Evolutionary conservation across 2,329 filamentous ascomycete genomes (phyloP).

Genomic region (Lecanicillium sp.): DNA sequence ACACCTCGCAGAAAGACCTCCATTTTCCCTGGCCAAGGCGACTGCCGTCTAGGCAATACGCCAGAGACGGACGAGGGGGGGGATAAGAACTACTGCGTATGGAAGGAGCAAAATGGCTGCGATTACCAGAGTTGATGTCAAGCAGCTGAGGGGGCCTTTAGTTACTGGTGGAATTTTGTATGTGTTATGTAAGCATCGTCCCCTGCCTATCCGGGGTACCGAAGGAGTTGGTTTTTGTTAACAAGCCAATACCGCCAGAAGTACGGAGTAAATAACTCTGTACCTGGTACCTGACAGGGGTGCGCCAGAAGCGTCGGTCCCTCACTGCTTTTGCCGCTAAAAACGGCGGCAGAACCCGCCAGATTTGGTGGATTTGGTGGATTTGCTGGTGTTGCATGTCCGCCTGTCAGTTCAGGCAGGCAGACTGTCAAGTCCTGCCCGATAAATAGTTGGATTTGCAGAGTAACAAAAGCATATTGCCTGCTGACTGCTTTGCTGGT

Average conservation of each 20-base stretch:
- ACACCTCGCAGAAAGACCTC: constrained; percentile 41
- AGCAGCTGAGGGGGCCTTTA: no score
- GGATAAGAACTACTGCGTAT: neutral
- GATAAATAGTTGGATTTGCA: no score
- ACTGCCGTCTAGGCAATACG: neutral
- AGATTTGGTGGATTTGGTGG: constrained; percentile 9
- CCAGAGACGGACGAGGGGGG: neutral
- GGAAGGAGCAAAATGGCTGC: neutral
- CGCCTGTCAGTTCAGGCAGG: no score
- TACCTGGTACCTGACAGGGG: constrained; percentile 13
- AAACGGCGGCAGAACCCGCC: constrained; percentile 14
- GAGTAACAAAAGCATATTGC: no score
- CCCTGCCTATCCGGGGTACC: no score
- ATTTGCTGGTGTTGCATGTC: no score
- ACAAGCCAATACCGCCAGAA: constrained; percentile 1
- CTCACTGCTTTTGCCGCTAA: constrained; percentile 12
- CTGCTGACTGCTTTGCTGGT: no score
- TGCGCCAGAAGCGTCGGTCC: neutral
- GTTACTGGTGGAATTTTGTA: no score
- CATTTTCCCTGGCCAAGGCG: constrained; percentile 26
- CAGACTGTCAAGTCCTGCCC: no score
- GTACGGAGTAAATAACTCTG: no score
- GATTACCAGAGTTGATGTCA: neutral
- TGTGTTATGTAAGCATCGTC: no score
- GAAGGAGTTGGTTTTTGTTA: no score